Conservation (phyloP, 2,329 filamentous ascomycete genomes). For the Chrysosporium keratinophilum region DNA sequence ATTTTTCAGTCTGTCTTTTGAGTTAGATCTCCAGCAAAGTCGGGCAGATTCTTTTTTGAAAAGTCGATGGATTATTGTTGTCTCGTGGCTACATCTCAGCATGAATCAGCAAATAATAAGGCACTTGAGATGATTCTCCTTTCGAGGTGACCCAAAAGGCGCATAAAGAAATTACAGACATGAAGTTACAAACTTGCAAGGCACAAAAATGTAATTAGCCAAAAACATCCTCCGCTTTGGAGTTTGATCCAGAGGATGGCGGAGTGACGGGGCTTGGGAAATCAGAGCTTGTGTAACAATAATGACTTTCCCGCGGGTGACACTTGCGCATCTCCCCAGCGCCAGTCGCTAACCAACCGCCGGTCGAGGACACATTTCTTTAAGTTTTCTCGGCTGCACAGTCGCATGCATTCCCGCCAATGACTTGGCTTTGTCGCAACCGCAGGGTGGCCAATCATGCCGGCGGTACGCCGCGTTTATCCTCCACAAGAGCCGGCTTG, state of each 20-base stretch:
- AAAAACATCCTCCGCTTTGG: too few species aligned
- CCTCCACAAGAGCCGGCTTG: neutral
- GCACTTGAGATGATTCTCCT: too few species aligned
- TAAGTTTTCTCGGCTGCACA: neutral
- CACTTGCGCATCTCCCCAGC: slow-evolving; percentile 9
- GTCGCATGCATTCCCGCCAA: neutral
- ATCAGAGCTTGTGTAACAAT: slow-evolving; percentile 1
- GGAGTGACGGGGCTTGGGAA: neutral
- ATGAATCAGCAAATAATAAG: too few species aligned
- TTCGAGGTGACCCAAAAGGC: too few species aligned
- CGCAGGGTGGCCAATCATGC: slow-evolving; percentile 1
- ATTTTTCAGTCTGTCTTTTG: too few species aligned
- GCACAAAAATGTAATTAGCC: too few species aligned
- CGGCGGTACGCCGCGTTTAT: slow-evolving; percentile 2
- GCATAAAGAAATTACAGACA: too few species aligned
- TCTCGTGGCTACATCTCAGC: too few species aligned
- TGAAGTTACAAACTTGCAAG: too few species aligned
- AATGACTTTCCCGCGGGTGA: slow-evolving; percentile 9
- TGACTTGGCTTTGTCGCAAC: neutral
- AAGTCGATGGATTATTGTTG: too few species aligned
- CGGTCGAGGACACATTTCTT: neutral
- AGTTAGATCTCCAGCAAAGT: too few species aligned
- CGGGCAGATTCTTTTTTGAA: too few species aligned
- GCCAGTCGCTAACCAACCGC: slow-evolving; percentile 12
- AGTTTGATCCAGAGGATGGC: neutral